Evolutionary conservation across 2,329 filamentous ascomycete genomes (phyloP).

Genomic region (Gnomoniopsis smithogilvyi): DNA sequence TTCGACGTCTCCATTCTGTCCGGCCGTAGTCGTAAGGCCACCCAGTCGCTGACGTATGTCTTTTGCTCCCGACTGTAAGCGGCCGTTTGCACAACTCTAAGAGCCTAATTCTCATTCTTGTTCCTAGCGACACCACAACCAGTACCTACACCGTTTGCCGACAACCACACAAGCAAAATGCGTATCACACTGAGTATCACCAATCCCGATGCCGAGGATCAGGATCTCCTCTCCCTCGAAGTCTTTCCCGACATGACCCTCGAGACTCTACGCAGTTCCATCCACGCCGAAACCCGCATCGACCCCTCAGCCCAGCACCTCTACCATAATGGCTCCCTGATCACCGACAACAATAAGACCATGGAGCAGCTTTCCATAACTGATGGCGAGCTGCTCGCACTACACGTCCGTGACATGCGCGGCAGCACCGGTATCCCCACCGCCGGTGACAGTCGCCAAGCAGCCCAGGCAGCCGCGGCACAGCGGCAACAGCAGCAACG

Average conservation of each 20-base stretch:
- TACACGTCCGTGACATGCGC: conserved; percentile 68
- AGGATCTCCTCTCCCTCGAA: conserved; percentile 77
- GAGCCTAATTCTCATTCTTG: too few species aligned
- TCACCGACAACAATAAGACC: conserved; percentile 75
- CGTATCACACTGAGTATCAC: conserved; percentile 84
- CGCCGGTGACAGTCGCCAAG: conserved; percentile 18
- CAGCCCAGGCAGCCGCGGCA: conserved; percentile 19
- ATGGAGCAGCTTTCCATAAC: conserved; percentile 76
- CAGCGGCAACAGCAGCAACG: conserved; percentile 23
- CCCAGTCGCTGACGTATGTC: too few species aligned
- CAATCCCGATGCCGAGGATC: conserved; percentile 66
- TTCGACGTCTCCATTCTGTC: too few species aligned
- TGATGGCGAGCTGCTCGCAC: conserved; percentile 88
- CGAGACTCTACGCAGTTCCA: conserved; percentile 80
- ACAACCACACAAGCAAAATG: conserved; percentile 45
- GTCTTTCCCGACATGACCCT: conserved; percentile 80
- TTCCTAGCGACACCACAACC: background rate
- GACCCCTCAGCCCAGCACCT: conserved; percentile 73
- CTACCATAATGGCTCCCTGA: conserved; percentile 83
- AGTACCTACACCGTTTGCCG: background rate
- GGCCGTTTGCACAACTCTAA: too few species aligned
- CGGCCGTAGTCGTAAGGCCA: too few species aligned
- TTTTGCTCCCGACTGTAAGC: too few species aligned
- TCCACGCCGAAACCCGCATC: conserved; percentile 79
- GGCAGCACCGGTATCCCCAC: conserved; percentile 41